Percentiles rank a stretch among this genome's conserved stretches.
Conservation (phyloP, 1,284 basidiomycete species). For the Ustilago esculenta region DNA sequence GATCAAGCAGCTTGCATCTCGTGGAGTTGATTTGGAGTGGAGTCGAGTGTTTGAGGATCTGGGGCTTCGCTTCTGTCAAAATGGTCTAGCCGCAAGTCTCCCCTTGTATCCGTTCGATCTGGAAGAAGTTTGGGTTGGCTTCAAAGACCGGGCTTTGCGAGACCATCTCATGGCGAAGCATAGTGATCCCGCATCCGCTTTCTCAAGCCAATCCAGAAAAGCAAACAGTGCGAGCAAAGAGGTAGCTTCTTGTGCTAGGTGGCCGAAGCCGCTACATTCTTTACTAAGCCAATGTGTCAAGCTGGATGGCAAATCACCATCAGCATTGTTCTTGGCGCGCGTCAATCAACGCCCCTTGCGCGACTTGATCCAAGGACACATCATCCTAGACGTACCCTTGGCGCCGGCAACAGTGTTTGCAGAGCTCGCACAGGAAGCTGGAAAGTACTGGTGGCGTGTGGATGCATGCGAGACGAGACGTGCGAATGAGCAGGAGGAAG, state of each 20-base stretch:
- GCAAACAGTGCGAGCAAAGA: not conserved
- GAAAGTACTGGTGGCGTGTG: conserved; percentile 39
- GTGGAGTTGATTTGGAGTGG: conserved; percentile 29
- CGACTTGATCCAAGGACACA: conserved; percentile 47
- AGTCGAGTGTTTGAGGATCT: conserved; percentile 21
- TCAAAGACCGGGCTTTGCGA: conserved; percentile 47
- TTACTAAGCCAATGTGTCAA: conserved; percentile 26
- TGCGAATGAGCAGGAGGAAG: conserved; percentile 6
- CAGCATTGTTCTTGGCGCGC: conserved; percentile 26
- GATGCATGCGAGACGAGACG: conserved; percentile 7
- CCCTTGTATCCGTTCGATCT: conserved; percentile 50
- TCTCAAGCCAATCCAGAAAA: not conserved
- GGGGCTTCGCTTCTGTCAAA: conserved; percentile 16
- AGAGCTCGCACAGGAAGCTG: conserved; percentile 47
- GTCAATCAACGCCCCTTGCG: conserved; percentile 34
- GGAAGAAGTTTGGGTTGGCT: conserved; percentile 39
- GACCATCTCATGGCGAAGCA: conserved; percentile 21
- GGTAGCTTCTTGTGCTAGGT: not conserved
- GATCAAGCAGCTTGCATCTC: conserved; percentile 29
- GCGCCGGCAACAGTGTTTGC: conserved; percentile 45
- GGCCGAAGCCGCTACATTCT: conserved; percentile 17
- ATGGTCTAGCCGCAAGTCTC: conserved; percentile 16
- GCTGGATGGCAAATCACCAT: conserved; percentile 19
- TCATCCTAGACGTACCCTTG: conserved; percentile 38
- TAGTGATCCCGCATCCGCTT: not conserved